Base-by-base conservation (phyloP, 106 monocot species). In the Dendrobium nobile region DNA sequence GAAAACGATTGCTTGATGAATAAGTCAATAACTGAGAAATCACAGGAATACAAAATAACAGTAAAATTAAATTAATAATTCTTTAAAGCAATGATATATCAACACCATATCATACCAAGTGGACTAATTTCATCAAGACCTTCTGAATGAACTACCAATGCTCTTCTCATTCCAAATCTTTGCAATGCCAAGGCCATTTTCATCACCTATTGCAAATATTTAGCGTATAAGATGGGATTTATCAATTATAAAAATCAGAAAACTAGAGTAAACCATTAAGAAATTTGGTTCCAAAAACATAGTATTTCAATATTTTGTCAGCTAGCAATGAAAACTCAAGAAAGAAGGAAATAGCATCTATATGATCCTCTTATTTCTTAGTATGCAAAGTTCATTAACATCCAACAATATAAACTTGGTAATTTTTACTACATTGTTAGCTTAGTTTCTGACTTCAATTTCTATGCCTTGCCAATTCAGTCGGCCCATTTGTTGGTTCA, bases 41-140 rank as follows among this genome's bases (percentile, higher is more conserved):
- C 8, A 7, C 4, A 13, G 11, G 37, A 33, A 8, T 8, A 33
- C 41, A 37, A 28, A 40, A 37, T 72, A 72, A 11, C 28, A 72
- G 10, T 9, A 72, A 33, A 33, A 8, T 2, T 33, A 72, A 33
- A 37, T 15, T 2, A 7, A 33, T 72, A 7, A 37, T 37, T 37
- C 37, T 37, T 37, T 37, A 20, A 75, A 75, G 15, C 31, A 19
- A 17, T 19, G 4, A 47, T 22, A 20, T 75, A 9, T 26, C 3
- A 4, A 75, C 9, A 33, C 74, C 77, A 41, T 54, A 75, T 72
- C 77, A 80, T 90, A 99, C 99, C 99, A 82, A 99, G 93, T 77
- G 99, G 95, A 79, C 99, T 99, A 74, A 99, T 93, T 91, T 99
- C 99, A 91, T 99, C 95, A 68, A 95, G 85, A 64, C 99, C 99